Evolutionary conservation across 805 yeast species (phyloP).

Genomic region (Maudiozyma serrabonitensis): DNA sequence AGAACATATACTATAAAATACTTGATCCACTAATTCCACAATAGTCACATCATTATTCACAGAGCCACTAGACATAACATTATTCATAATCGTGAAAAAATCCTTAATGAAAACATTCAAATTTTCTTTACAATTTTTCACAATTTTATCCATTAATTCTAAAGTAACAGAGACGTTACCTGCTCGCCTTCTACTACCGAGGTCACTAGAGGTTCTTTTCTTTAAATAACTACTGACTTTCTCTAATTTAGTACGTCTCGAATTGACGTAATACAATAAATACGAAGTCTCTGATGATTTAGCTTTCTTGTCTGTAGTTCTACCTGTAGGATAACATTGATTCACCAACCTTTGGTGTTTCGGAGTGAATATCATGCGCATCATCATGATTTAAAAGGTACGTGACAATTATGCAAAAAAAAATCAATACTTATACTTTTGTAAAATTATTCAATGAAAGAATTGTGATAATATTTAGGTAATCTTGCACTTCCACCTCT

Average conservation of each 20-base stretch:
- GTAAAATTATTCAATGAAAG: no score
- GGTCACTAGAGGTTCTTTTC: conserved; percentile 52
- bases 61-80: conserved; percentile 33
- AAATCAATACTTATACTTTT: no score
- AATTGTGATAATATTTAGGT: no score
- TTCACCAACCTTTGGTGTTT: conserved; percentile 85
- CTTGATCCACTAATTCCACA: conserved; percentile 41
- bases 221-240: conserved; percentile 69
- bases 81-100: conserved; percentile 49
- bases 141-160: conserved; percentile 56
- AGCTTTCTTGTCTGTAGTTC: conserved; percentile 79
- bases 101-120: conserved; percentile 71
- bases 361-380: conserved; percentile 40
- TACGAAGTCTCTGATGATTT: conserved; percentile 87
- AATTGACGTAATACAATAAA: conserved; percentile 79
- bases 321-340: conserved; percentile 90
- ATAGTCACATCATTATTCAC: conserved; percentile 51
- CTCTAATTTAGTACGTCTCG: conserved; percentile 79
- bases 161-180: conserved; percentile 83
- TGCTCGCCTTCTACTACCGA: conserved; percentile 46
- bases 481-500: no score
- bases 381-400: neutral
- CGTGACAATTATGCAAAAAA: no score
- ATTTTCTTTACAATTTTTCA: conserved; percentile 71
- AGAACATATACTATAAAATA: conserved; percentile 39